Evolutionary conservation across 352 stramenopile species (phyloP), one percentile per base, ranked within the genome.

Genomic region (Thalassiosira livingstoniorum): DNA sequence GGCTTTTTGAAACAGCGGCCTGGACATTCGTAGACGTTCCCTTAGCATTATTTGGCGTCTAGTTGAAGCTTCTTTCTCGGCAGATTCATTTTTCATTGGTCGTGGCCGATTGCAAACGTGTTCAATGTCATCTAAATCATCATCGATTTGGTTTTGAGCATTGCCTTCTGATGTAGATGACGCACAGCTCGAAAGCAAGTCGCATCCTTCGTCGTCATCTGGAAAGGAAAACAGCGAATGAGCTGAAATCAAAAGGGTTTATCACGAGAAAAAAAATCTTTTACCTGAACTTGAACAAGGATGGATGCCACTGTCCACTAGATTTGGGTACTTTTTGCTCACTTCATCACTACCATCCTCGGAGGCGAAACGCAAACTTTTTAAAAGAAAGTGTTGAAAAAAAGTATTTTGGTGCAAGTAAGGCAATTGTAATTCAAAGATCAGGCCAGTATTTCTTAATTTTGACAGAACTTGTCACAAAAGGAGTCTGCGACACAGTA

Each of bases 1-100:
- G 71, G 87, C 90, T 47, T 90, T 80, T 75, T 92, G 86, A 83
- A 94, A 94, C 11, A 94, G 85, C 13, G 90, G 86, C 54, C 80
- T 70, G 29, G 76, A 84, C 45, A 86, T 75, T 53, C 90, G 71
- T 43, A 79, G 66, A 34, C 80, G 81, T 55, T 88, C 76, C 4
- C 76, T 60, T 11, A 82, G 32, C 7, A 80, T 62, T 15, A 85
- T 72, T 70, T 85, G 81, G 39, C 71, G 62, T 29, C 73, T 80
- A 4, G 67, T 85, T 62, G 80, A 66, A 15, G 23, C 75, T 57
- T 75, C 64, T 61, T 72, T 72, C 61, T 72, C 64, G 0, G 74
- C 79, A n/a, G 67, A 79, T 34, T 83, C 69, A 21, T 58, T 80
- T 34, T 80, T 51, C 29, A 80, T 75, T 43, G 57, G 53, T 21